phyloP scores from a whole-genome alignment of 805 yeast species.

The Kodamaea hsintzibuensis region DNA sequence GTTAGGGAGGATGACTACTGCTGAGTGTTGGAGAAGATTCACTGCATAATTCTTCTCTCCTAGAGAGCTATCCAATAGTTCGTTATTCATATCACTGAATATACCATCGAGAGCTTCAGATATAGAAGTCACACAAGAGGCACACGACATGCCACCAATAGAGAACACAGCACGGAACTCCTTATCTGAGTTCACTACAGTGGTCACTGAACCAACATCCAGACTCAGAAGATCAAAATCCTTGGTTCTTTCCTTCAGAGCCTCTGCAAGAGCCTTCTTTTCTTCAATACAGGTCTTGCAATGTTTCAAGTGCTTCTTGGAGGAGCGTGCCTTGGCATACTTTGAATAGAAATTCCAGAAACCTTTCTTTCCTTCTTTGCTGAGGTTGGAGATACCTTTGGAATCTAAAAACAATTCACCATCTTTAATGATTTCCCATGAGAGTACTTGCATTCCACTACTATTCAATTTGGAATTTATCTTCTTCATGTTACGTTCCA shows the following conservation, averaged over 20 bases:
- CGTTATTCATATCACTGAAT: conserved; percentile 13
- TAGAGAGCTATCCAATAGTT: background rate
- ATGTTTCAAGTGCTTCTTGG: conserved; percentile 37
- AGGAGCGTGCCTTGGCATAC: conserved; percentile 17
- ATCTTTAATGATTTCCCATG: conserved; percentile 33
- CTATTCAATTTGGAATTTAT: conserved; percentile 27
- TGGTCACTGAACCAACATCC: conserved; percentile 21
- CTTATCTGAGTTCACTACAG: conserved; percentile 25
- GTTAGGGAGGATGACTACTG: conserved; percentile 53
- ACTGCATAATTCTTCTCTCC: conserved; percentile 44
- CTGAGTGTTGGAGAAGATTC: conserved; percentile 53
- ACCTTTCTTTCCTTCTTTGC: background rate
- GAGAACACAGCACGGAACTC: conserved; percentile 52
- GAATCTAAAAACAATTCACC: conserved; percentile 15
- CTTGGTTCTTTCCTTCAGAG: conserved; percentile 5
- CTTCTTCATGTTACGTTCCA: conserved; percentile 21
- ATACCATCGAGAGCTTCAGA: conserved; percentile 29
- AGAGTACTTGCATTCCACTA: conserved; percentile 38
- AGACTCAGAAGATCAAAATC: conserved; percentile 9
- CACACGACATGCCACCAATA: conserved; percentile 48
- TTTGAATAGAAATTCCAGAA: conserved; percentile 15
- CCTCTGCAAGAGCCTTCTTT: conserved; percentile 4
- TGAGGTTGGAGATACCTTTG: conserved; percentile 6
- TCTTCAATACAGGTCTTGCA: conserved; percentile 41
- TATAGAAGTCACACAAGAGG: conserved; percentile 35